These are phyloP conservation scores for Xylaria sp. DNA, from an alignment of 2,329 filamentous ascomycete species.

Conservation along the genomic window DNA sequence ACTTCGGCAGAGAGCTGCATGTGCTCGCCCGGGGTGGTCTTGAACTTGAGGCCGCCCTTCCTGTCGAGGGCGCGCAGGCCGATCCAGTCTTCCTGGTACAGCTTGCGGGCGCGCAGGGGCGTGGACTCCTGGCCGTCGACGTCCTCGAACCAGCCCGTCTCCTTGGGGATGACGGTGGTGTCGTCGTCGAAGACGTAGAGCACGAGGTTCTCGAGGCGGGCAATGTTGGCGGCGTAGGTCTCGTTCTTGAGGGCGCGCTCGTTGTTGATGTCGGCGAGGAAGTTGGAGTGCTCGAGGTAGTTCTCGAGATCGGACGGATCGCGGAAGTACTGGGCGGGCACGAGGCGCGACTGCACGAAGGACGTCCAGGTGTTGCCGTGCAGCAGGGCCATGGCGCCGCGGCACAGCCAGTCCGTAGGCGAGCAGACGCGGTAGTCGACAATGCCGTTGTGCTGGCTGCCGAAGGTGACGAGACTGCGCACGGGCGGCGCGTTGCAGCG, in stretches of 20 bases:
- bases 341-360: conserved; percentile 81
- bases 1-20: conserved; percentile 80
- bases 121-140: conserved; percentile 78
- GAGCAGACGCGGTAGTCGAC: conserved; percentile 81
- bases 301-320: conserved; percentile 72
- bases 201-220: conserved; percentile 77
- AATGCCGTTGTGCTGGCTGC: conserved; percentile 93
- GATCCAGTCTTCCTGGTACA: conserved; percentile 95
- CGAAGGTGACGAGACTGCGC: conserved; percentile 85
- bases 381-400: conserved; percentile 80
- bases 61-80: conserved; percentile 83
- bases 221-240: conserved; percentile 78
- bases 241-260: conserved; percentile 80
- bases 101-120: conserved; percentile 71
- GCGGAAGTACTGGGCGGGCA: conserved; percentile 96
- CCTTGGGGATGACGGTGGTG: conserved; percentile 85
- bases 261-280: conserved; percentile 96
- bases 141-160: conserved; percentile 91
- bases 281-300: conserved; percentile 86
- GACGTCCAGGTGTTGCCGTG: conserved; percentile 82
- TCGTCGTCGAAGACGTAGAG: conserved; percentile 94
- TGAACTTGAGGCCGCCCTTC: conserved; percentile 81
- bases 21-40: conserved; percentile 78
- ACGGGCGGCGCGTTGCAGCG: conserved; percentile 83
- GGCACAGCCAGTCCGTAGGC: conserved; percentile 80